phyloP scores from a whole-genome alignment of 257 asterid genomes.

The Scutellaria barbata region DNA sequence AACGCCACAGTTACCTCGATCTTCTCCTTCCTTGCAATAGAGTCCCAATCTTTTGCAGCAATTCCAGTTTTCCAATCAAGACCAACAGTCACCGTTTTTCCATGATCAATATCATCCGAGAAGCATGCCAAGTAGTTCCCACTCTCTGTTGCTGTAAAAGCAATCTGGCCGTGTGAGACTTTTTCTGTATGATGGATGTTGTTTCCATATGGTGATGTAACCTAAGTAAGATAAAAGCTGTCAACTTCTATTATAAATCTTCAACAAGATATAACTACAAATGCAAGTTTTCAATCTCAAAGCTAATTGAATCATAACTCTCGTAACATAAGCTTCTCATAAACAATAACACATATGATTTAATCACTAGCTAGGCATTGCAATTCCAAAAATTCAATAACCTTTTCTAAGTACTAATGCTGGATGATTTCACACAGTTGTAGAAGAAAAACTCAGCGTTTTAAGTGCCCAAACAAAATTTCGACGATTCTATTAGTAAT shows the following conservation, averaged over 20 bases:
- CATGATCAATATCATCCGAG: slow-evolving; percentile 47
- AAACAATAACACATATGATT: slow-evolving; percentile 7
- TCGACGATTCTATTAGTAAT: background rate
- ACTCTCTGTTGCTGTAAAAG: slow-evolving; percentile 75
- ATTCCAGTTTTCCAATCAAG: slow-evolving; percentile 87
- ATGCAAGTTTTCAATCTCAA: background rate
- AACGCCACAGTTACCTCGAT: slow-evolving; percentile 56
- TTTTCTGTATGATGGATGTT: slow-evolving; percentile 65
- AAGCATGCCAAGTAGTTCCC: slow-evolving; percentile 84
- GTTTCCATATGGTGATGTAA: slow-evolving; percentile 82
- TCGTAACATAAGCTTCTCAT: background rate
- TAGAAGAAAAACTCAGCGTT: background rate
- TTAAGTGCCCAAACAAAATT: background rate
- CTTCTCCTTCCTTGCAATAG: slow-evolving; percentile 88
- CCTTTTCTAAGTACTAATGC: background rate
- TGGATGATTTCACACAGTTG: slow-evolving; percentile 4
- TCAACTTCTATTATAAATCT: slow-evolving; percentile 8
- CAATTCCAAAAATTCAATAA: background rate
- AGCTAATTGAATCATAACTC: slow-evolving; percentile 7
- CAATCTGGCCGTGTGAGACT: slow-evolving; percentile 72
- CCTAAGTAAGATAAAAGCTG: slow-evolving; percentile 43
- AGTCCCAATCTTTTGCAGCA: slow-evolving; percentile 81
- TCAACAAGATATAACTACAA: background rate
- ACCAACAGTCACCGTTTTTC: slow-evolving; percentile 61
- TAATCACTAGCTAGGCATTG: slow-evolving; percentile 11